Conservation (phyloP, 768 basidiomycete genomes). For the Rhodosporidiobolus sp. region DNA sequence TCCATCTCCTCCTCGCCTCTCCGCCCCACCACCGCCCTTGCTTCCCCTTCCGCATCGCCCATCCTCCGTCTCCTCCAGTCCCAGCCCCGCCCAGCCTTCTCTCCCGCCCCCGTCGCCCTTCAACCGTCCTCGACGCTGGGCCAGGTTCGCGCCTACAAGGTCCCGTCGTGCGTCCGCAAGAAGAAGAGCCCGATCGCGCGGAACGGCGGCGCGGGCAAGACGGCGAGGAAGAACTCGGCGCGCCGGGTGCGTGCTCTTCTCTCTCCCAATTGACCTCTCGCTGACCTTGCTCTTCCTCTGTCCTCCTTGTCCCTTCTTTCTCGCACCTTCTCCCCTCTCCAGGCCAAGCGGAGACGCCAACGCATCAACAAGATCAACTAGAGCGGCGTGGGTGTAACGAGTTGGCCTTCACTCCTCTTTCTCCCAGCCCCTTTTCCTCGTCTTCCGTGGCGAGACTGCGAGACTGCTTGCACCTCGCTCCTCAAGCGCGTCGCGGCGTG, state of each 20-base stretch:
- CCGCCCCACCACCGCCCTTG: not conserved
- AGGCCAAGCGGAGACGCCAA: constrained; percentile 30
- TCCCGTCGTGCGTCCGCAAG: constrained; percentile 22
- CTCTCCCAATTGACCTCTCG: too few species aligned
- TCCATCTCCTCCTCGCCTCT: not conserved
- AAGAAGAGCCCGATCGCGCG: constrained; percentile 17
- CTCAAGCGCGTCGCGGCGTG: too few species aligned
- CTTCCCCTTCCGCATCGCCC: not conserved
- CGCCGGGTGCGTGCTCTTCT: not conserved
- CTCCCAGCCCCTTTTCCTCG: too few species aligned
- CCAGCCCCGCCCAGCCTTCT: not conserved
- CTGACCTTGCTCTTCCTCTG: not conserved
- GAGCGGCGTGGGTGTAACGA: not conserved
- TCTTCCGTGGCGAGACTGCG: too few species aligned
- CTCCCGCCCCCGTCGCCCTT: not conserved
- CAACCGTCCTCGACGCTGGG: not conserved
- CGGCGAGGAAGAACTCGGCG: constrained; percentile 17
- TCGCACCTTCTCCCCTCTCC: not conserved
- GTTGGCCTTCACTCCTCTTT: too few species aligned
- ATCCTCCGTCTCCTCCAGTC: not conserved
- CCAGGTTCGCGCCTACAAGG: constrained; percentile 28
- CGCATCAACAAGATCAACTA: constrained; percentile 29
- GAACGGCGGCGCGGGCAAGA: constrained; percentile 25
- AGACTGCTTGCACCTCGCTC: too few species aligned
- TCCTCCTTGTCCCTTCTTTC: not conserved